Evolutionary conservation across 2,329 filamentous ascomycete species (phyloP).

Genomic region (Sphaerostilbella broomeana): DNA sequence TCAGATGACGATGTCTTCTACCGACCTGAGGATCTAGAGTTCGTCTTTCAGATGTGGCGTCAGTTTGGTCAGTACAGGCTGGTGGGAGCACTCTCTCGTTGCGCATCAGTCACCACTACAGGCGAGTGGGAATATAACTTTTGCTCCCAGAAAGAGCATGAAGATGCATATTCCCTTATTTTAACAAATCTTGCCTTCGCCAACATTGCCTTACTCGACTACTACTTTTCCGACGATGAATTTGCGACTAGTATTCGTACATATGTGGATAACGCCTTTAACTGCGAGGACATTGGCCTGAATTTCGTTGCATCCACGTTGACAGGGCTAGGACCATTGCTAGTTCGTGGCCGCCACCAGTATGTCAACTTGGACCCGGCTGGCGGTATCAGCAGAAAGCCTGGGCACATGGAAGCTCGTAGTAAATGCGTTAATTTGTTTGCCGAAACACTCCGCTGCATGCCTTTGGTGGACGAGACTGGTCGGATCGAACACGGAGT

Average conservation of each 20-base stretch:
- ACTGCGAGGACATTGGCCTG: conserved; percentile 37
- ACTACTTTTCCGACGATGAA: conserved; percentile 29
- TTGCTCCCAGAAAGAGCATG: conserved; percentile 22
- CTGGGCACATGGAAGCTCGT: conserved; percentile 28
- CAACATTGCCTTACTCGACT: conserved; percentile 33
- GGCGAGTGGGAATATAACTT: conserved; percentile 28
- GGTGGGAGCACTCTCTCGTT: conserved; percentile 31
- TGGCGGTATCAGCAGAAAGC: conserved; percentile 28
- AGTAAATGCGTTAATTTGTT: conserved; percentile 31
- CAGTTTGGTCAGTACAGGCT: conserved; percentile 30
- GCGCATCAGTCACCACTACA: conserved; percentile 21
- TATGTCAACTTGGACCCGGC: conserved; percentile 28
- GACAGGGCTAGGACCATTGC: conserved; percentile 29
- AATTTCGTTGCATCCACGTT: conserved; percentile 31
- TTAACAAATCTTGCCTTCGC: conserved; percentile 33
- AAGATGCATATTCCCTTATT: conserved; percentile 30
- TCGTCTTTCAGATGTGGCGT: conserved; percentile 36
- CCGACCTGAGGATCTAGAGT: conserved; percentile 32
- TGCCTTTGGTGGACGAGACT: conserved; percentile 29
- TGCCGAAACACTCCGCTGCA: conserved; percentile 27
- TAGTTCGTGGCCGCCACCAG: conserved; percentile 27
- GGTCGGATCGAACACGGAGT: conserved; percentile 28
- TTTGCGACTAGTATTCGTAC: conserved; percentile 26
- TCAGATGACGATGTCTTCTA: conserved; percentile 36
- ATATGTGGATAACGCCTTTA: conserved; percentile 33